Evolutionary conservation across 805 yeast species (phyloP), one percentile per base, ranked within the genome.

Genomic region (Candida pseudofarinosa): DNA sequence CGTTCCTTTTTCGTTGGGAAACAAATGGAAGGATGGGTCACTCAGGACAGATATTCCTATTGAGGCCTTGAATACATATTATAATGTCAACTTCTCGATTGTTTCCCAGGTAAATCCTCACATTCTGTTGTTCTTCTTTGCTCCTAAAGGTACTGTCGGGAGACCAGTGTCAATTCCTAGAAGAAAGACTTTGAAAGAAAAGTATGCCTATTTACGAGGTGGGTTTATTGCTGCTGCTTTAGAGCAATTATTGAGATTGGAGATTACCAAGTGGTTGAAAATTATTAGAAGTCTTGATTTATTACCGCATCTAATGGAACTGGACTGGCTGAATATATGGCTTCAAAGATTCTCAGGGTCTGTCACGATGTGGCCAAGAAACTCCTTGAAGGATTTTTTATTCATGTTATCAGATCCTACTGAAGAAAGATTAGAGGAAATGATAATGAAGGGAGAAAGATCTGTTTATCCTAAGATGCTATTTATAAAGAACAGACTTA

Each of bases 51-150:
- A 85, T 58, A 79, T 85, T 6, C 95, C 95, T 4, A 70, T 85
- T 8, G 84, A 80, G 42, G 81, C 88, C 0, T 67, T 85, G 47
- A 85, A 85, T 63, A 78, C 84, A 6, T 83, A 82, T 61, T 85
- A 81, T 60, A 85, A 86, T 52, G 88, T 82, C 30, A 85, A 80
- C 56, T 86, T 83, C 58, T 74, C 88, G 5, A 71, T 85, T 33
- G 93, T 86, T 15, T 81, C 88, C 15, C 95, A 85, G 63, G 91
- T 85, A 5, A 85, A 86, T 58, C 93, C 95, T 1, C 95, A 85
- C 58, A 83, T 85, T 26, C 75, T 85, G 37, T 66, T 86, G 16
- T 85, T 86, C 62, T 83, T 81, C 53, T 85, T 77, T 56, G 85
- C 88, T 5, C 88, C 91, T 18, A 75, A 82, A 51, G 95, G 95